Evolutionary conservation across 768 basidiomycete genomes (phyloP).

Genomic region (Gymnopilus dilepis): DNA sequence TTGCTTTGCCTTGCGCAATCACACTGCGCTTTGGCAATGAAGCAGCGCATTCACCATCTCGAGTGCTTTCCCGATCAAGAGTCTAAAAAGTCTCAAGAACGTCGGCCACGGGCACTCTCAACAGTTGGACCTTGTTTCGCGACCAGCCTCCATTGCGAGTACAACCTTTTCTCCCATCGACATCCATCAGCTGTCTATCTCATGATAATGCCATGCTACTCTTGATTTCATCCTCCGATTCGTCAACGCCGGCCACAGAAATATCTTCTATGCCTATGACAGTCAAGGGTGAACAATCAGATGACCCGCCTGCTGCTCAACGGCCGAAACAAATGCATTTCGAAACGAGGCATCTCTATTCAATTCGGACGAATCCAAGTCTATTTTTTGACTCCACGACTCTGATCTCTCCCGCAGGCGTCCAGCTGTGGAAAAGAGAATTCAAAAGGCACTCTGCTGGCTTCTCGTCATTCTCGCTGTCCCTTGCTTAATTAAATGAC

Average conservation of each 20-base stretch:
- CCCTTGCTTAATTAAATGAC: not conserved
- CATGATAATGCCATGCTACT: not conserved
- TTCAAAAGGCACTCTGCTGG: not conserved
- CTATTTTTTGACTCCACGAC: not conserved
- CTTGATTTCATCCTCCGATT: not conserved
- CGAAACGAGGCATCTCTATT: not conserved
- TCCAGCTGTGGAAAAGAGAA: not conserved
- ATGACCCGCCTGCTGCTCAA: not conserved
- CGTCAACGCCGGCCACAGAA: not conserved
- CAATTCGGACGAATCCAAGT: not conserved
- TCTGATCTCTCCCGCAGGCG: not conserved
- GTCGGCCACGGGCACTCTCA: not conserved
- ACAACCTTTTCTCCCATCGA: no score
- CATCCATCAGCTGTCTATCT: not conserved
- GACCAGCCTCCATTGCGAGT: not conserved
- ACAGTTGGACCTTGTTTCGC: not conserved
- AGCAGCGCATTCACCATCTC: not conserved
- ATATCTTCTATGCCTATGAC: not conserved
- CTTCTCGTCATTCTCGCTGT: not conserved
- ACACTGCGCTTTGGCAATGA: not conserved
- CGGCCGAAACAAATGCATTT: slow-evolving; percentile 2
- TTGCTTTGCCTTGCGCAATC: no score
- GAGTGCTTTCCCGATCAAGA: not conserved
- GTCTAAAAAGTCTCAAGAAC: not conserved
- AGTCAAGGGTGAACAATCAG: not conserved